Evolutionary conservation across 2,329 filamentous ascomycete genomes (phyloP).

Genomic region (Cladosporium sp.): DNA sequence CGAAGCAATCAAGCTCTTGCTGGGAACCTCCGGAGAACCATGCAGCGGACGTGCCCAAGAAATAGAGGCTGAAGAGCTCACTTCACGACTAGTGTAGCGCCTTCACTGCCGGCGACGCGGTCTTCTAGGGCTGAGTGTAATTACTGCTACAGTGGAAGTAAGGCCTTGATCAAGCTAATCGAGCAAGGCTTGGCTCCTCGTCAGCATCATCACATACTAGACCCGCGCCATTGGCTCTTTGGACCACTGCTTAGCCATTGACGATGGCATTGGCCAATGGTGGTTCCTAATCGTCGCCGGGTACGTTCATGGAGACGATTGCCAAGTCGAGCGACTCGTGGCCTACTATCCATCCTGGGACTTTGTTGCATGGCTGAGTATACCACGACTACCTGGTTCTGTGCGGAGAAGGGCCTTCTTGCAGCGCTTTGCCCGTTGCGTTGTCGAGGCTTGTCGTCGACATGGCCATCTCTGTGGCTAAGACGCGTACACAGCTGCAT

Average conservation of each 20-base stretch:
- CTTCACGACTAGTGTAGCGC: not conserved
- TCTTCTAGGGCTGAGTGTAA: not conserved
- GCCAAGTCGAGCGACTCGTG: conserved; percentile 3
- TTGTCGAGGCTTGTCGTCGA: not conserved
- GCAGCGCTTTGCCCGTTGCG: not conserved
- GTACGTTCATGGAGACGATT: not conserved
- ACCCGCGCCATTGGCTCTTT: not conserved
- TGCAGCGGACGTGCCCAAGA: not conserved
- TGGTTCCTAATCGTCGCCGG: not conserved
- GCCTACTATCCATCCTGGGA: not conserved
- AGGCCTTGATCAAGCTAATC: not conserved
- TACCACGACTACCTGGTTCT: not conserved
- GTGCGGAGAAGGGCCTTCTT: conserved; percentile 1
- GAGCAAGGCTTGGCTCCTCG: conserved; percentile 3
- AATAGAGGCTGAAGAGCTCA: not conserved
- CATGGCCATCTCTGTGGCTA: not conserved
- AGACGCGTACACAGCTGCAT: not conserved
- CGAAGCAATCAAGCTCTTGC: not conserved
- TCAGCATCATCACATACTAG: conserved; percentile 2
- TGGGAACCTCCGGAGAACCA: not conserved
- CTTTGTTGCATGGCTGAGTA: not conserved
- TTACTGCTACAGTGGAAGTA: not conserved
- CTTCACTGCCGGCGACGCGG: conserved; percentile 8
- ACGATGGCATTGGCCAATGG: not conserved
- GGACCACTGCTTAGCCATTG: conserved; percentile 6